Base-by-base conservation (phyloP, 169 alveolate genomes). In the Nephromyces sp. region DNA sequence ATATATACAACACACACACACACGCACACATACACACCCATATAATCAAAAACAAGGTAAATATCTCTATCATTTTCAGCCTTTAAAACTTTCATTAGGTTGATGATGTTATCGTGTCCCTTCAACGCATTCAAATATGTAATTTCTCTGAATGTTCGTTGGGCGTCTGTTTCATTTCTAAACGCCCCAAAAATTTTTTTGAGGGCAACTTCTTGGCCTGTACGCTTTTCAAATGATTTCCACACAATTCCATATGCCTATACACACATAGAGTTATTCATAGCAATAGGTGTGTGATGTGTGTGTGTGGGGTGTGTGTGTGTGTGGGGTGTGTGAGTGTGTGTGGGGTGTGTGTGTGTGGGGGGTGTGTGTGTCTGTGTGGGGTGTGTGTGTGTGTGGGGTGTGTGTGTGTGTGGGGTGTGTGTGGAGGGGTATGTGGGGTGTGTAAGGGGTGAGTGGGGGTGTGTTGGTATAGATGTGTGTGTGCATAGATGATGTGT, bases 101-200 rank as follows among this genome's bases (percentile, higher is more conserved):
- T 88, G 25, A 97, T 93, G 63, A 97, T 97, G 84, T 96, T 96
- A 68, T 93, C 97, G 66, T 93, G 97, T 21, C 97, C 95, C 70
- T 90, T 73, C 74, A 94, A 76, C 75, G 92, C 94, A 75, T 92
- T 90, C 57, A 97, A 87, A 80, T 96, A 94, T 96, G 92, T 95
- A 43, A 97, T 94, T 79, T 97, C 99, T 68, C 99, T 83, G 84
- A 94, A 97, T 24, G 99, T 97, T 57, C 99, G 84, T 80, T 97
- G 98, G 2, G 99, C 98, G 84, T 97, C 99, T 15, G 99, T 97
- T 31, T 98, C 94, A 78, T 97, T 97, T 75, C 96, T 92, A 82
- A 96, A 97, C 15, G 99, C 99, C 81, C 95, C 99, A 84, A 94
- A 97, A 52, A 94, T 92, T 80, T 97, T 98, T 89, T 98, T 98